phyloP scores from a whole-genome alignment of 176 grass and related monocot genomes.

The Triticum timopheevii region DNA sequence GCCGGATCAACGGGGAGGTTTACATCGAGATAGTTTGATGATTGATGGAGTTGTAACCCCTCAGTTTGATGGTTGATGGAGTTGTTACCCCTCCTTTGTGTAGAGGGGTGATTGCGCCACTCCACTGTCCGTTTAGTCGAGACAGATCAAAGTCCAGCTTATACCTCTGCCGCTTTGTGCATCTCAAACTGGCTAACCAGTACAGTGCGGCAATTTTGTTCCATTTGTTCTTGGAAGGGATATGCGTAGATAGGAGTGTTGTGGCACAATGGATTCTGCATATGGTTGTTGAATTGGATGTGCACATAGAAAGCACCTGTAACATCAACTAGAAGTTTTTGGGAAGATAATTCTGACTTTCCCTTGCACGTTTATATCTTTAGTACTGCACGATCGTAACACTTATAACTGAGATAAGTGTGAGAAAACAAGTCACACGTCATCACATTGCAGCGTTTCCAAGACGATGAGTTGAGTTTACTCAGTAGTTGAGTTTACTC shows the following conservation, averaged over 20 bases:
- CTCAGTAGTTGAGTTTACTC: too few species aligned
- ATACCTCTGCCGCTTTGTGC: not conserved
- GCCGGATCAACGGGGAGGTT: constrained; percentile 46
- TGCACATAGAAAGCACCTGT: constrained; percentile 41
- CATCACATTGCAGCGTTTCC: too few species aligned
- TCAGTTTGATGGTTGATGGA: constrained; percentile 27
- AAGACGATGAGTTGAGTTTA: too few species aligned
- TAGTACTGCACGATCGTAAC: too few species aligned
- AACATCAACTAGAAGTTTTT: constrained; percentile 1
- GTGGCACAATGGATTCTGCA: not conserved
- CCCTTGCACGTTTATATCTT: not conserved
- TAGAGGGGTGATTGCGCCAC: not conserved
- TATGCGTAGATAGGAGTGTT: not conserved
- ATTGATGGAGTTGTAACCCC: not conserved
- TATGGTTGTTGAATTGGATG: not conserved
- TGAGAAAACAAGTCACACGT: too few species aligned
- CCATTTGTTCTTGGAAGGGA: not conserved
- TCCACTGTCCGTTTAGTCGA: not conserved
- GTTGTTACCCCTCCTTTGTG: constrained; percentile 15
- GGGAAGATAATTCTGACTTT: not conserved
- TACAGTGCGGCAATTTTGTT: constrained; percentile 20
- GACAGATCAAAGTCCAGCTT: not conserved
- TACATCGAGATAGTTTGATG: constrained; percentile 64
- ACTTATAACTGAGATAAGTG: too few species aligned
- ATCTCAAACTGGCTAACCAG: constrained; percentile 7